phyloP scores from a whole-genome alignment of 2,329 filamentous ascomycete genomes.

The Hypocrella siamensis region DNA sequence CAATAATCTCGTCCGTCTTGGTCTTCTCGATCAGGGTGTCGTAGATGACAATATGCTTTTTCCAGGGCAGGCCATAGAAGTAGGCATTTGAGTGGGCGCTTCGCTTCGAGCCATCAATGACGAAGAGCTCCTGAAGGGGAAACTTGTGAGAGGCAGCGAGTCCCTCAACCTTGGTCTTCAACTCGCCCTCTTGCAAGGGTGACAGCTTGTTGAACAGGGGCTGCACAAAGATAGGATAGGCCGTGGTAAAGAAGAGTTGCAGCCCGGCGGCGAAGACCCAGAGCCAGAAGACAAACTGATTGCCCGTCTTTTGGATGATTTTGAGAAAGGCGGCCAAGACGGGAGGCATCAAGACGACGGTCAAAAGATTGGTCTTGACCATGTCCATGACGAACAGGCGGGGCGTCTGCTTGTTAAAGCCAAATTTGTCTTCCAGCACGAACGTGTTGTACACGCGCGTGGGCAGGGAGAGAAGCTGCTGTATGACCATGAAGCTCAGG shows the following conservation, averaged over 20 bases:
- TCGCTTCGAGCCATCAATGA: conserved; percentile 84
- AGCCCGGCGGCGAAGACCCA: conserved; percentile 85
- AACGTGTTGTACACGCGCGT: conserved; percentile 86
- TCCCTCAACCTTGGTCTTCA: conserved; percentile 78
- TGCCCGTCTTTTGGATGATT: conserved; percentile 88
- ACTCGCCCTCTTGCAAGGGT: conserved; percentile 68
- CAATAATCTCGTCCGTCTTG: conserved; percentile 79
- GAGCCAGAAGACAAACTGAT: conserved; percentile 93
- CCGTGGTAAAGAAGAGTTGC: conserved; percentile 87
- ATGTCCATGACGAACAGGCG: conserved; percentile 80
- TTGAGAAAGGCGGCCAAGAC: conserved; percentile 83
- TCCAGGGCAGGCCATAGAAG: conserved; percentile 96
- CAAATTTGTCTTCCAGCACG: conserved; percentile 89
- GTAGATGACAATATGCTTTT: conserved; percentile 99
- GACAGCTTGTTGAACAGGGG: conserved; percentile 98
- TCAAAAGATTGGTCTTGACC: conserved; percentile 76
- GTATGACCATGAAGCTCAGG: conserved; percentile 69
- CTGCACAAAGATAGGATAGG: conserved; percentile 88
- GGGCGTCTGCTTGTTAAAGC: conserved; percentile 96
- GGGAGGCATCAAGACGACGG: conserved; percentile 65
- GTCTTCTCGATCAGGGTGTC: conserved; percentile 96
- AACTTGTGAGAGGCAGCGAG: conserved; percentile 77
- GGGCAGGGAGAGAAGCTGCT: conserved; percentile 66
- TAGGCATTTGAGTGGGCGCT: conserved; percentile 82
- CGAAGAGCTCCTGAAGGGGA: conserved; percentile 80